Evolutionary conservation across 1,139 yeast species (phyloP).

Genomic region (Candida sp.): DNA sequence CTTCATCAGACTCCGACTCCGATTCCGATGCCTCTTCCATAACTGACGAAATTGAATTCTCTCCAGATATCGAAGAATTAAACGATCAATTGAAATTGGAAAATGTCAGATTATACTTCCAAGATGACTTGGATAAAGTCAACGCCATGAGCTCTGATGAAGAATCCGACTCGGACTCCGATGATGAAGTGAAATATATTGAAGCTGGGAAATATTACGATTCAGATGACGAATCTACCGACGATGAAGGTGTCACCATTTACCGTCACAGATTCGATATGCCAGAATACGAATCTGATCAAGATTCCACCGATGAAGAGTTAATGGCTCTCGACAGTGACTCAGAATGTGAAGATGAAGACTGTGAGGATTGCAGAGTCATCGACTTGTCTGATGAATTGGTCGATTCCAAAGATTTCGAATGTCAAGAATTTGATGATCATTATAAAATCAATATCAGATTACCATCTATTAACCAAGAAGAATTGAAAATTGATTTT

Average conservation of each 20-base stretch:
- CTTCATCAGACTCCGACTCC: constrained; percentile 5
- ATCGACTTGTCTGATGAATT: constrained; percentile 44
- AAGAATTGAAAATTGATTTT: constrained; percentile 41
- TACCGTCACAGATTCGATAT: constrained; percentile 41
- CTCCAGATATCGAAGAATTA: constrained; percentile 30
- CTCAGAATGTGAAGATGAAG: constrained; percentile 32
- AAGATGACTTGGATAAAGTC: constrained; percentile 24
- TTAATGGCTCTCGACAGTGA: constrained; percentile 20
- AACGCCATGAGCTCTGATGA: constrained; percentile 24
- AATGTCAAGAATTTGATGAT: constrained; percentile 38
- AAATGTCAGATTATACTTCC: constrained; percentile 38
- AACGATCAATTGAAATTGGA: constrained; percentile 36
- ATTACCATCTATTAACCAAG: constrained; percentile 42
- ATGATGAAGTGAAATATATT: constrained; percentile 20
- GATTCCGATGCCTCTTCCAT: constrained; percentile 7
- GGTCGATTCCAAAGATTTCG: constrained; percentile 44
- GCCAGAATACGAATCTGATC: constrained; percentile 32
- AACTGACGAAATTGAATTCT: constrained; percentile 19
- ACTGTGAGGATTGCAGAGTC: constrained; percentile 23
- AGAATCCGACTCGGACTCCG: constrained; percentile 19
- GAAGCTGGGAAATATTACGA: constrained; percentile 21
- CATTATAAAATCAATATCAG: constrained; percentile 41
- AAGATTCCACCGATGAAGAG: constrained; percentile 40
- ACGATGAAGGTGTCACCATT: constrained; percentile 43
- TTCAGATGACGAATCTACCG: constrained; percentile 24